Evolutionary conservation across 495 filamentous ascomycete species (phyloP), one percentile per base, ranked within the genome.

Genomic region (Penicillium lividum): DNA sequence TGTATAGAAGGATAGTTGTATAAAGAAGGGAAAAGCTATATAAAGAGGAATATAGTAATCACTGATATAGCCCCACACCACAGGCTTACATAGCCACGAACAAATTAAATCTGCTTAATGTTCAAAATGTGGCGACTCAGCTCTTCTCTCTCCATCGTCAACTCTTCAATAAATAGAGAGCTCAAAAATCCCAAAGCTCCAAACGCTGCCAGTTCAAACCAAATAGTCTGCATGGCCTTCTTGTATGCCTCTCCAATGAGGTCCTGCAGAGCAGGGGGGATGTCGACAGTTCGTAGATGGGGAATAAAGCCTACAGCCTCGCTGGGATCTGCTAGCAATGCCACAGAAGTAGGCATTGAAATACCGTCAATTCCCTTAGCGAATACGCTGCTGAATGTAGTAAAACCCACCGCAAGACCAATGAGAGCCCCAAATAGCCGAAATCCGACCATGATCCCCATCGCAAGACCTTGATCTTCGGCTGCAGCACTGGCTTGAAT

Each of bases 341-440:
- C 78, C 48, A 76, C 70, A 5, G 74, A 61, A 10, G 72, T 70
- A 0, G 76, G 73, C 7, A 81, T 65, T 7, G 64, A 22, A 1
- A 68, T 31, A 0, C 5, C 46, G 4, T 22, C 10, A 16, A 51
- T 57, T 5, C 25, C 31, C 3, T 33, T 33, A 5, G 22, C 7
- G 18, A 57, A 57, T 1, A 57, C 38, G n/a, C 25, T 51, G 27
- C 16, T 57, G 38, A 57, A 57, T 4, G 31, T 44, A 16, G 58
- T 55, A 4, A 47, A 13, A 16, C 46, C 11, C 43, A 78, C 53
- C 2, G 77, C 67, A 11, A 77, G 69, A 8, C 74, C 76, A 13
- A 77, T 54, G 2, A 77, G 64, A 2, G 63, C 70, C 0, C 76
- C 76, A 16, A 78, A 67, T 22, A 78, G 62, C 1, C 76, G 76